Evolutionary conservation across 1,284 basidiomycete species (phyloP), one percentile per base, ranked within the genome.

Genomic region (Calocybe gambosa): DNA sequence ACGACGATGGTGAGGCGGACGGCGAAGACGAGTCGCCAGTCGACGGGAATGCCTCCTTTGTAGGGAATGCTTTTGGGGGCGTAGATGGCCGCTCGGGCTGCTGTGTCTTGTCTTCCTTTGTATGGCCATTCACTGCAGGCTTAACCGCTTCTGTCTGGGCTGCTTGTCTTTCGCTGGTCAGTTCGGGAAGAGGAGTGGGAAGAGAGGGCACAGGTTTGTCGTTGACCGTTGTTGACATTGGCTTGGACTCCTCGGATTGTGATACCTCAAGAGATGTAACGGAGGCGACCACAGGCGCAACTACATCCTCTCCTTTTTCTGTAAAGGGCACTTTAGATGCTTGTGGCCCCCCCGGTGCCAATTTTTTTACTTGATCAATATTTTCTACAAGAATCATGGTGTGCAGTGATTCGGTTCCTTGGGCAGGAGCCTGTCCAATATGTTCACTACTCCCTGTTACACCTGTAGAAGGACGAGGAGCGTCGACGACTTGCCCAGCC

Each of bases 11-110:
- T 29, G 39, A 46, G 6, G 29, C 19, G 8, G 41, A 39, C n/a
- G 52, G 45, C n/a, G 51, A 50, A 31, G 29, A n/a, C 9, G 8
- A n/a, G 15, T 18, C 35, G 3, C 28, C 43, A 34, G 35, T 20
- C 6, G 51, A 43, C 15, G 51, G 50, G 40, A 49, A 51, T n/a
- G 25, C 8, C 19, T 50, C 39, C 13, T 46, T 48, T 18, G 35
- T n/a, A 3, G 15, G 5, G 16, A n/a, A 34, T 6, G 18, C 36
- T 16, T 13, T 10, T 4, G 40, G 15, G 20, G 45, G 16, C n/a
- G 28, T 36, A 26, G 47, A 15, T n/a, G 37, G 18, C 16, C 18
- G n/a, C 3, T 15, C 26, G 20, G 41, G 21, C 29, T 31, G 29
- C 18, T 9, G n/a, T n/a, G n/a, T 38, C 6, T 9, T 21, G 18